Base-by-base conservation (phyloP, 352 stramenopile species). In the Thalassiosira sp. region DNA sequence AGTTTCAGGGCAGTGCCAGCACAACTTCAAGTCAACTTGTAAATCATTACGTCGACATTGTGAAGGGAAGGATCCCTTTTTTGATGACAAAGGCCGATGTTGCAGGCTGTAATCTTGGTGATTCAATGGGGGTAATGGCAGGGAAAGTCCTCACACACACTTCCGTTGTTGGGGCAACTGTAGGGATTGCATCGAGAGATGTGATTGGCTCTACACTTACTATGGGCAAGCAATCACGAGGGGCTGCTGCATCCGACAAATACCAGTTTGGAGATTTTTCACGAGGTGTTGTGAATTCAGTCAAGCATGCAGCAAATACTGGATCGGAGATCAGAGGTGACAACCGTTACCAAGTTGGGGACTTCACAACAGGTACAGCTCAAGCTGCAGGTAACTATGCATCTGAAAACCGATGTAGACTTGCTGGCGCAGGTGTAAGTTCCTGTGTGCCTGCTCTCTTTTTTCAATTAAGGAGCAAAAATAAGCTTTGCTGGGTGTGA, bases 221-320 rank as follows among this genome's bases (percentile, higher is more conserved):
- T 3, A 27, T 46, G 6, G 67, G 67, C 16, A 76, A 76, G 49
- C 49, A 37, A 13, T 18, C 22, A 13, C 46, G 67, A 46, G 58
- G 56, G 20, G 67, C 56, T 28, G 13, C 16, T 22, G 31, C 40
- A 10, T 56, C 20, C 54, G 67, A 76, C 25, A 57, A 49, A 37
- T 76, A 76, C 48, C 3, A 76, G 27, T 76, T 76, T 35, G 67
- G 67, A 18, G 54, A 63, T 11, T 63, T 63, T 42, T 53, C 48
- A 11, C 40, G 59, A 3, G 54, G 54, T 31, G 11, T 63, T 2
- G 16, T 42, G 24, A 2, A 31, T n/a, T 63, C 54, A 3, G n/a
- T 63, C 16, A 1, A n/a, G 18, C 13, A 35, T 63, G 54, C 54
- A 3, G 31, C 54, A 31, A 48, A 43, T 13, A 37, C 5, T 49